Conservation (phyloP, 805 yeast genomes). For the Candida multigemmis region DNA sequence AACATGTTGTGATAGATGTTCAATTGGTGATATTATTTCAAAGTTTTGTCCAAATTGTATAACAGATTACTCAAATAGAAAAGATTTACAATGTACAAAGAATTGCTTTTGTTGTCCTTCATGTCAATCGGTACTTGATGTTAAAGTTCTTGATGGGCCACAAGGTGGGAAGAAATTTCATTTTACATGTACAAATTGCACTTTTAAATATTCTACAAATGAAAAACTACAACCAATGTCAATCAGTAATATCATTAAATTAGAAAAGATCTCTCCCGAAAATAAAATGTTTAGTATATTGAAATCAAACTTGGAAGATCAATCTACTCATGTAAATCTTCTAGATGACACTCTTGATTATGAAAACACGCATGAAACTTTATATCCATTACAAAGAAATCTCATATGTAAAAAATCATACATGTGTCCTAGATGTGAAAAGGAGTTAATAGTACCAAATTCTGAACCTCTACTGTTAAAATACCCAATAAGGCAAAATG, state of each 20-base stretch:
- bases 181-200: slow-evolving; percentile 28
- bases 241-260: slow-evolving; percentile 14
- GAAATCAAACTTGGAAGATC: too few species aligned
- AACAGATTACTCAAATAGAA: slow-evolving; percentile 18
- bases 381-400: too few species aligned
- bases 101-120: slow-evolving; percentile 32
- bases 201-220: slow-evolving; percentile 25
- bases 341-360: too few species aligned
- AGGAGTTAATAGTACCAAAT: too few species aligned
- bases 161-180: slow-evolving; percentile 23
- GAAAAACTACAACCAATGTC: slow-evolving; percentile 33
- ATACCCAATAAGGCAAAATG: too few species aligned
- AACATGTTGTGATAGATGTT: slow-evolving; percentile 18
- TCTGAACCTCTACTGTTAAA: too few species aligned
- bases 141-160: slow-evolving; percentile 9
- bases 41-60: slow-evolving; percentile 31
- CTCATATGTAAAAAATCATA: too few species aligned
- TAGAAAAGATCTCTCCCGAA: too few species aligned
- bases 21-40: slow-evolving; percentile 12
- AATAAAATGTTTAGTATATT: too few species aligned
- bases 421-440: too few species aligned
- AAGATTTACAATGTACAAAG: slow-evolving; percentile 16
- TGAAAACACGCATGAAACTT: too few species aligned
- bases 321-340: too few species aligned
- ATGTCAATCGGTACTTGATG: slow-evolving; percentile 18